phyloP scores from a whole-genome alignment of 1,139 yeast species.

The Candida pseudoviswanathii region DNA sequence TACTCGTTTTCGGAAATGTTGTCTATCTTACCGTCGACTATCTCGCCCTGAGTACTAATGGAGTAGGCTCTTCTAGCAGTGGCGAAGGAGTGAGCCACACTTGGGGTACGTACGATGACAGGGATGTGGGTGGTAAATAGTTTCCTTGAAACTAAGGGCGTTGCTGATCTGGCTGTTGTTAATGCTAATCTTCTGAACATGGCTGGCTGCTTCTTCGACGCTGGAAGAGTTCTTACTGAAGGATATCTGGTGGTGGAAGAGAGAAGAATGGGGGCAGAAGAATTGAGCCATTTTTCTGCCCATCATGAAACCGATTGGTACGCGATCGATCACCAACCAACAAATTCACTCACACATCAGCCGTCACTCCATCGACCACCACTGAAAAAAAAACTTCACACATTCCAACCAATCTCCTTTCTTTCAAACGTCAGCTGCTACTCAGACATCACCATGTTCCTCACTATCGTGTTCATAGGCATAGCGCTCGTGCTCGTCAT shows the following conservation, averaged over 20 bases:
- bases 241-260: background rate
- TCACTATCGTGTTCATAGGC: constrained; percentile 26
- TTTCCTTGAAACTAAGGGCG: background rate
- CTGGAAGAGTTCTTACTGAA: background rate
- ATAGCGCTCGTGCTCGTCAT: constrained; percentile 33
- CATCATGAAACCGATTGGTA: background rate
- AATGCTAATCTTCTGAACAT: constrained; percentile 11
- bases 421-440: background rate
- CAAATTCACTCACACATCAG: no score
- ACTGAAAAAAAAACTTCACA: background rate
- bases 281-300: constrained; percentile 3
- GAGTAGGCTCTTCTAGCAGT: constrained; percentile 19
- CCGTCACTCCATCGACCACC: background rate
- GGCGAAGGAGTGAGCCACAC: constrained; percentile 7
- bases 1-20: constrained; percentile 51
- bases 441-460: constrained; percentile 26
- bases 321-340: background rate
- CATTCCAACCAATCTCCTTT: background rate
- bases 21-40: constrained; percentile 52
- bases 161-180: background rate
- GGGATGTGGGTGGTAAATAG: background rate
- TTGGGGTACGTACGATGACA: background rate
- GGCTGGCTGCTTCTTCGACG: background rate
- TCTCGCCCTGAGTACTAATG: constrained; percentile 51
- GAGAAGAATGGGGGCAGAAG: background rate